Evolutionary conservation across 768 basidiomycete species (phyloP).

Genomic region (Rhodotorula taiwanensis): DNA sequence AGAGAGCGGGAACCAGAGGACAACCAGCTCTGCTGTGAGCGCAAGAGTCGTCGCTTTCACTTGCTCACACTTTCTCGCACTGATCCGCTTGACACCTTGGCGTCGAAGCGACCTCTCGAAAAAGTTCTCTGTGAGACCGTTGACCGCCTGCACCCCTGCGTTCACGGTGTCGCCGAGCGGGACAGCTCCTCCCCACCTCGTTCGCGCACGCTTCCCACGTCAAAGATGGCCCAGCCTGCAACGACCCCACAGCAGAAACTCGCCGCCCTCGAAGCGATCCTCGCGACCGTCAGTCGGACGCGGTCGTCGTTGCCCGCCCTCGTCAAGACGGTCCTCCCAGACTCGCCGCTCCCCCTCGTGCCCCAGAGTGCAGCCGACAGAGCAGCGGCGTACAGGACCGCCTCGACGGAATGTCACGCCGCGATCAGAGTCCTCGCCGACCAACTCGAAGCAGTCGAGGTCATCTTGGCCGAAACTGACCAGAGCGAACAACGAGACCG

Average conservation of each 20-base stretch:
- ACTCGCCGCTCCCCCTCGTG: not conserved
- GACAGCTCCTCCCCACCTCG: no score
- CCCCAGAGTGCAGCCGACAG: slow-evolving; percentile 5
- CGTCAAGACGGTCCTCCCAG: not conserved
- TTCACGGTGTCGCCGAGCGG: no score
- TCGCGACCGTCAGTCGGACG: slow-evolving; percentile 2
- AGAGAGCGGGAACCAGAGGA: no score
- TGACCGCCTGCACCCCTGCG: no score
- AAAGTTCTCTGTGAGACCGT: no score
- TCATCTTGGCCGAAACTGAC: not conserved
- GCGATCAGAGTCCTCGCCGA: not conserved
- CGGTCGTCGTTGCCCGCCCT: slow-evolving; percentile 18
- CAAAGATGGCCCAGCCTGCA: no score
- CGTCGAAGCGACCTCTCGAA: no score
- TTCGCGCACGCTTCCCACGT: no score
- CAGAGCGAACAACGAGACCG: not conserved
- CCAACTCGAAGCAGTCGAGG: slow-evolving; percentile 4
- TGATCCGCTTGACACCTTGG: no score
- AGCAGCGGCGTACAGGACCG: slow-evolving; percentile 12
- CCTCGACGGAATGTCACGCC: slow-evolving; percentile 8
- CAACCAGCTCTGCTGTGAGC: no score
- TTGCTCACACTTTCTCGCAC: no score
- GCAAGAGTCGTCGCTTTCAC: no score
- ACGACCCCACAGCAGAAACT: not conserved
- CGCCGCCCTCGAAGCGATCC: slow-evolving; percentile 8